These are phyloP conservation scores for Trichoderma aggressivum DNA, from an alignment of 2,329 filamentous ascomycete species.

Conservation along the genomic window DNA sequence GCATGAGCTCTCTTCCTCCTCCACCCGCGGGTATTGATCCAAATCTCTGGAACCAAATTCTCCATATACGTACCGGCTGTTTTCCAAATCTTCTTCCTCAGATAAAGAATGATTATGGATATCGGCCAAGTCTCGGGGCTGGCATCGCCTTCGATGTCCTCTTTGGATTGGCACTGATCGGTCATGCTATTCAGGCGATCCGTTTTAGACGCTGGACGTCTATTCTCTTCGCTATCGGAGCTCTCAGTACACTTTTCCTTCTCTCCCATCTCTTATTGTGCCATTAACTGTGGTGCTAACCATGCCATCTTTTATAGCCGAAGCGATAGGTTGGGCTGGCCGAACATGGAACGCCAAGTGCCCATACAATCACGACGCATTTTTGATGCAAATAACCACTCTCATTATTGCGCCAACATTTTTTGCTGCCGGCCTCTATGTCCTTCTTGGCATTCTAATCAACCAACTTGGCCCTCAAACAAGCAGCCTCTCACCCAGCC, in stretches of 20 bases:
- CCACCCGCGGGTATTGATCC: background rate
- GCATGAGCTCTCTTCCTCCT: background rate
- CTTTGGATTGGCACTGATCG: background rate
- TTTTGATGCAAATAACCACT: conserved; percentile 49
- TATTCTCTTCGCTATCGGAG: background rate
- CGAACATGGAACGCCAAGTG: conserved; percentile 47
- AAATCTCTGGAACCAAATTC: background rate
- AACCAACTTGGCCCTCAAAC: conserved; percentile 37
- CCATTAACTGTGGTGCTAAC: background rate
- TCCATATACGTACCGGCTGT: background rate
- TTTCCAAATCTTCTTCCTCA: background rate
- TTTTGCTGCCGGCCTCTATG: conserved; percentile 50
- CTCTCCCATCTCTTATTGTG: background rate
- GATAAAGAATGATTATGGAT: background rate
- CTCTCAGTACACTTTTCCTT: background rate
- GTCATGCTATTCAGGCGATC: background rate
- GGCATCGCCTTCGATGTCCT: background rate
- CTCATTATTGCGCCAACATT: conserved; percentile 46
- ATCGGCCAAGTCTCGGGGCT: background rate
- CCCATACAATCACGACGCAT: conserved; percentile 46
- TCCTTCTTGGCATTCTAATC: conserved; percentile 48
- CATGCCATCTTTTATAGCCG: conserved; percentile 21
- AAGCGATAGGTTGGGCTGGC: conserved; percentile 47
- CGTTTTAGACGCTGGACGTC: background rate
- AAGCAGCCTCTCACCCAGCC: background rate